Base-by-base conservation (phyloP, 257 asterid species). In the Petunia secreta region DNA sequence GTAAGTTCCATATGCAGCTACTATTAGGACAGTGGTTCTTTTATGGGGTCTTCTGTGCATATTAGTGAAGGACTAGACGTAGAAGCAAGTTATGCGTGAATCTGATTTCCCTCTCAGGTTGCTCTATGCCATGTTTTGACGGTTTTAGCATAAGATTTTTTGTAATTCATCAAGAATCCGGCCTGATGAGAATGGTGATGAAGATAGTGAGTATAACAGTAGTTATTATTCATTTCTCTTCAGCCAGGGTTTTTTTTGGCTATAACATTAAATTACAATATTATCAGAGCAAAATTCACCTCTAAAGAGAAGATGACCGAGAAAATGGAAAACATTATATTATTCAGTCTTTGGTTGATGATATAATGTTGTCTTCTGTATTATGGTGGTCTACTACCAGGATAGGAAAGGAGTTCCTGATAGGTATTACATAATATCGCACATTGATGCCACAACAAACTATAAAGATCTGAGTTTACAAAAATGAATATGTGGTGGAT, bases 1-100 rank as follows among this genome's bases (percentile, higher is more conserved):
- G 99, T 93, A 77, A 73, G 60, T 73, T 50, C 77, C 62, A 50
- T 73, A 50, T 34, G 60, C 13, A 13, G 62, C 77, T 73, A 48
- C 6, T 48, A 73, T 1, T 25, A 48, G 62, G 77, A 50, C 62
- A 11, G 60, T 48, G 43, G 62, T 73, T 50, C 77, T 71, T 73
- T 46, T 50, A 10, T 34, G 25, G 13, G 62, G 34, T 73, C 46
- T 73, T 73, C 34, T 48, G 60, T 13, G 60, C 62, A 73, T 73
- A 73, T 50, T 50, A 71, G 44, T 50, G 62, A 73, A 73, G 34
- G 46, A 34, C 46, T 11, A 48, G 11, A 11, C 46, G 34, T 10
- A 34, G 60, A 50, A 48, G 77, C 11, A 25, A 71, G 60, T 71
- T 71, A 71, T 71, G 53, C 9, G n/a, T n/a, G n/a, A n/a, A n/a